Base-by-base conservation (phyloP, 345 rosid species). In the Corchorus capsularis region DNA sequence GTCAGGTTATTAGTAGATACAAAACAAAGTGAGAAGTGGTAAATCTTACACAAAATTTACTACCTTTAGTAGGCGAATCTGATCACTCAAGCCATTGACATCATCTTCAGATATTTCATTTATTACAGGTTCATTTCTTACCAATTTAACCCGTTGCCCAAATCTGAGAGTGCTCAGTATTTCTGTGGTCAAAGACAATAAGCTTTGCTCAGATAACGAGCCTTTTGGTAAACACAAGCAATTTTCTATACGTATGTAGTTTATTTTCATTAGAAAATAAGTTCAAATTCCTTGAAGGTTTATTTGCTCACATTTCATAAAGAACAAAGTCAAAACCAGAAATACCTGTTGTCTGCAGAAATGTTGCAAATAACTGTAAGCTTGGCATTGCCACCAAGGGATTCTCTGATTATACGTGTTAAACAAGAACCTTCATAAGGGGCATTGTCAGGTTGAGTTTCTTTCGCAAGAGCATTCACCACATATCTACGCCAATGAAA, bases 51-150 rank as follows among this genome's bases (percentile, higher is more conserved):
- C 65, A 69, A 73, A 69, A 41, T 56, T 39, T 39, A 7, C 43
- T 80, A 92, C 97, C 93, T 92, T 92, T 49, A 92, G 77, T 75
- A 86, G 97, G 72, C 97, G 99, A 84, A 96, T 96, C 87, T 92
- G 94, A 81, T 96, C 97, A 81, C 97, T 93, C 91, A 96, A 85
- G 83, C 88, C 97, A 79, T 96, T 92, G 54, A 96, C 96, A 85
- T 96, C 92, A 79, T 92, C 94, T 86, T 92, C 97, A 17, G 97
- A 87, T 77, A 96, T 96, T 87, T 93, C 97, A 87, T 96, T 96
- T 75, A 91, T 79, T 47, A 93, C 84, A 32, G 99, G 97, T 57
- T 88, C 85, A 79, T 93, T 96, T 83, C 84, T 86, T 56, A 96
- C 70, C 71, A 69, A 85, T 85, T 85, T 93, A 77, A 85, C 87